Evolutionary conservation across 2,329 filamentous ascomycete genomes (phyloP).

Genomic region (Chaetomiaceae sp.): DNA sequence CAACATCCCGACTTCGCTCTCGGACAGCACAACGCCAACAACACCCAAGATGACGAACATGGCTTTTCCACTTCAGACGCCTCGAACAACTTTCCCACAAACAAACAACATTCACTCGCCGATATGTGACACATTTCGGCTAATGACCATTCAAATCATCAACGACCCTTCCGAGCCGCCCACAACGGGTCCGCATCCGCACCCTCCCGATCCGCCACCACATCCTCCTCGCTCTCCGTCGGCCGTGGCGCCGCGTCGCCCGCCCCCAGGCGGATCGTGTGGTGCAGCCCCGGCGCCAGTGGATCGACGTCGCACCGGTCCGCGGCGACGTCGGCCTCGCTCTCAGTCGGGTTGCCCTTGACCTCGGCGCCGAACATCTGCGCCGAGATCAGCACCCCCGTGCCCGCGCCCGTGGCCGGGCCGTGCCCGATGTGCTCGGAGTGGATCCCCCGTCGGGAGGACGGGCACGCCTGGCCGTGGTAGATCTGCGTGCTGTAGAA

Average conservation of each 20-base stretch:
- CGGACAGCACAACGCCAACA: too few relatives aligned
- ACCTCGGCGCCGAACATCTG: conserved; percentile 22
- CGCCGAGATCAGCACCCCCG: conserved; percentile 8
- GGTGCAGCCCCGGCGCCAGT: conserved; percentile 21
- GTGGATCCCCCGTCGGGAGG: neutral
- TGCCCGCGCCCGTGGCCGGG: conserved; percentile 7
- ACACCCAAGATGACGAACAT: too few relatives aligned
- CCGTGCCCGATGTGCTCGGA: neutral
- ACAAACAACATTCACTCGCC: too few relatives aligned
- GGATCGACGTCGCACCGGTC: conserved; percentile 26
- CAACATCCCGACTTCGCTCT: too few relatives aligned
- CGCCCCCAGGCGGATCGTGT: conserved; percentile 17
- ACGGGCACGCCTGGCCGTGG: conserved; percentile 12
- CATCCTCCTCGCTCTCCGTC: conserved; percentile 25
- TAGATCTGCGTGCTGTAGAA: conserved; percentile 20
- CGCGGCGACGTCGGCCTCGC: conserved; percentile 26
- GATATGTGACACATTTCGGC: too few relatives aligned
- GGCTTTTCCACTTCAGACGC: too few relatives aligned
- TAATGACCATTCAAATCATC: too few relatives aligned
- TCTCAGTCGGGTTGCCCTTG: conserved; percentile 26
- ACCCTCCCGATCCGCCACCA: conserved; percentile 11
- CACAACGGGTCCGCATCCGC: conserved; percentile 4
- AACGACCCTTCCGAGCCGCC: neutral
- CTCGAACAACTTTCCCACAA: neutral
- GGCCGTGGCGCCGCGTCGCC: conserved; percentile 17